Evolutionary conservation across 345 rosid genomes (phyloP).

Genomic region (Eucalyptus cloeziana): DNA sequence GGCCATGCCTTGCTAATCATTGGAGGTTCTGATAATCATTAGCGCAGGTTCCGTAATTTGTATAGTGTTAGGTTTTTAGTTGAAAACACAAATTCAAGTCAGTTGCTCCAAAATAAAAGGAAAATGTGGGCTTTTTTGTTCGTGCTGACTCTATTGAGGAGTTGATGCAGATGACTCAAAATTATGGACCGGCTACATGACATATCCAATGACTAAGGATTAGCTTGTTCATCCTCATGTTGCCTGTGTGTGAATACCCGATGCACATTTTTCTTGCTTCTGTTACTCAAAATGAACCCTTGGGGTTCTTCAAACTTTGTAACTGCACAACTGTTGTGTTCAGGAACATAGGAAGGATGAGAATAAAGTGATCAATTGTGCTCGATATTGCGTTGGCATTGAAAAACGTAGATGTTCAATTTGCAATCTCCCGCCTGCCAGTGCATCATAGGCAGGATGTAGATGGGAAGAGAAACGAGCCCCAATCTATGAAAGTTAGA

Average conservation of each 20-base stretch:
- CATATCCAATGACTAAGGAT: not conserved
- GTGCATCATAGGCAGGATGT: not conserved
- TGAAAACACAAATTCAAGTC: not conserved
- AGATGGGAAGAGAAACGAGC: not conserved
- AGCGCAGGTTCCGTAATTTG: not conserved
- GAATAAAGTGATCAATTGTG: not conserved
- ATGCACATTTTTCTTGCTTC: not conserved
- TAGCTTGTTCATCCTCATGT: not conserved
- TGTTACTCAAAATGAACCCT: not conserved
- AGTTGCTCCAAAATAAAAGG: not conserved
- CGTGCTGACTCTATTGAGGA: not conserved
- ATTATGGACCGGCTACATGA: not conserved
- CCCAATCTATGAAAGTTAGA: not conserved
- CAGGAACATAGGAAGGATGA: not conserved
- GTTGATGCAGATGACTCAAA: not conserved
- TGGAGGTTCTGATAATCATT: not conserved
- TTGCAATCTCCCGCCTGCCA: not conserved
- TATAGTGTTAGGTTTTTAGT: not conserved
- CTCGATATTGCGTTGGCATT: not conserved
- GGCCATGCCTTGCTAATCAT: not conserved
- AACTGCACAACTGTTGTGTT: not conserved
- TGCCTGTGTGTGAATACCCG: not conserved
- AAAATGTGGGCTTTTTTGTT: not conserved
- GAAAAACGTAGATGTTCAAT: not conserved
- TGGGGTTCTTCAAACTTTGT: not conserved